phyloP scores from a whole-genome alignment of 1,284 basidiomycete genomes.

The Gymnopus androsaceus region DNA sequence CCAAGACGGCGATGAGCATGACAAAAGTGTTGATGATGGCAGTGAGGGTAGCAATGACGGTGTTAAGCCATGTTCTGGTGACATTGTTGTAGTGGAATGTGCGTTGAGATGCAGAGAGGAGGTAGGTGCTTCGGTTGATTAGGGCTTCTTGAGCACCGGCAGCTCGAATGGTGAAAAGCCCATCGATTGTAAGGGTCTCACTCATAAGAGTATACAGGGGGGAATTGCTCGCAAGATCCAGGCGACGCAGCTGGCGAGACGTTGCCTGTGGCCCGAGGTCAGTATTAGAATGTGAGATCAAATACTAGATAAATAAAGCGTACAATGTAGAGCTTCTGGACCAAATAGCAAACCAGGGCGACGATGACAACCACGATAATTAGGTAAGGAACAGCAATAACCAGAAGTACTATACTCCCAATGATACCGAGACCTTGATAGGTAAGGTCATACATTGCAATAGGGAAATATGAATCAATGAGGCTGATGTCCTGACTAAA shows the following conservation, averaged over 20 bases:
- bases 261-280: background rate
- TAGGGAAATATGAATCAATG: slow-evolving; percentile 1
- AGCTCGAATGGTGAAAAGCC: background rate
- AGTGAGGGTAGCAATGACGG: background rate
- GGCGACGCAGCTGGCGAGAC: background rate
- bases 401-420: slow-evolving; percentile 1
- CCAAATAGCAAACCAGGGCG: background rate
- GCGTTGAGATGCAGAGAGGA: background rate
- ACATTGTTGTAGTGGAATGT: background rate
- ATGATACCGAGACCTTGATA: background rate
- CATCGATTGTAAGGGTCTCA: background rate
- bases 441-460: background rate
- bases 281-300: background rate
- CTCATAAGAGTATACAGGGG: slow-evolving; percentile 4
- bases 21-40: slow-evolving; percentile 1
- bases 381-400: slow-evolving; percentile 1
- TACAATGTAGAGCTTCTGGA: slow-evolving; percentile 1
- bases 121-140: background rate
- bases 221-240: slow-evolving; percentile 4
- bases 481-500: slow-evolving; percentile 4
- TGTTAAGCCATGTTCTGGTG: background rate
- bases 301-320: background rate
- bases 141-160: background rate
- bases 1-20: background rate
- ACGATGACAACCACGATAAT: background rate